These are phyloP conservation scores for Nannizziopsis barbatae DNA, from an alignment of 2,329 filamentous ascomycete genomes.

Conservation along the genomic window DNA sequence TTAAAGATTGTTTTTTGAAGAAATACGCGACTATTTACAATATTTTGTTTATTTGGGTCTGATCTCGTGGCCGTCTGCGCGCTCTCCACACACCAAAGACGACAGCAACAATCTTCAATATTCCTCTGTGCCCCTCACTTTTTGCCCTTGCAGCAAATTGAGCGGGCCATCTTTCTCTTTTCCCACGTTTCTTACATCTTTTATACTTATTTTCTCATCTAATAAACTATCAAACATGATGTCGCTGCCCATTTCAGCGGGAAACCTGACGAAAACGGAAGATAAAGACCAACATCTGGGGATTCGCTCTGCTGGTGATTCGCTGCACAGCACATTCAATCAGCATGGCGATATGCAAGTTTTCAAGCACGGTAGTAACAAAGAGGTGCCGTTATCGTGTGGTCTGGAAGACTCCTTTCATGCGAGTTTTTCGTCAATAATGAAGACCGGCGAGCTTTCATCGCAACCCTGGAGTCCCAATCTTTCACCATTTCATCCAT, in stretches of 20 bases:
- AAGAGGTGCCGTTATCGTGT: slow-evolving; percentile 30
- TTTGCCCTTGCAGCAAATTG: slow-evolving; percentile 6
- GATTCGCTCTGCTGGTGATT: slow-evolving; percentile 37
- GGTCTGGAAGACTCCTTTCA: slow-evolving; percentile 14
- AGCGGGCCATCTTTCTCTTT: slow-evolving; percentile 4
- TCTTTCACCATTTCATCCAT: slow-evolving; percentile 24
- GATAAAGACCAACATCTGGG: slow-evolving; percentile 15
- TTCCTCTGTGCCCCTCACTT: slow-evolving; percentile 4
- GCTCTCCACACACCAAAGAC: background rate
- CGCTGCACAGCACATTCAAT: slow-evolving; percentile 52
- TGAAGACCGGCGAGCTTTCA: slow-evolving; percentile 12
- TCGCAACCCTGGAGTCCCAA: slow-evolving; percentile 19
- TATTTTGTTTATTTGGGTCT: background rate
- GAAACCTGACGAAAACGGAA: slow-evolving; percentile 16
- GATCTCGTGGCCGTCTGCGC: slow-evolving; percentile 2
- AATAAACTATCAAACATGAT: slow-evolving; percentile 3
- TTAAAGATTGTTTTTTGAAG: background rate
- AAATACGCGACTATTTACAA: background rate
- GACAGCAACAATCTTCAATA: background rate
- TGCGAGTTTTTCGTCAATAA: slow-evolving; percentile 13
- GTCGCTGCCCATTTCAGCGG: slow-evolving; percentile 9
- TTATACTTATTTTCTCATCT: background rate
- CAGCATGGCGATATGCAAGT: slow-evolving; percentile 51
- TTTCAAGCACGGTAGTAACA: slow-evolving; percentile 38
- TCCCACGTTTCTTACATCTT: background rate